Evolutionary conservation across 805 yeast genomes (phyloP), one percentile per base, ranked within the genome.

Genomic region (Sugiyamaella lignohabitans): DNA sequence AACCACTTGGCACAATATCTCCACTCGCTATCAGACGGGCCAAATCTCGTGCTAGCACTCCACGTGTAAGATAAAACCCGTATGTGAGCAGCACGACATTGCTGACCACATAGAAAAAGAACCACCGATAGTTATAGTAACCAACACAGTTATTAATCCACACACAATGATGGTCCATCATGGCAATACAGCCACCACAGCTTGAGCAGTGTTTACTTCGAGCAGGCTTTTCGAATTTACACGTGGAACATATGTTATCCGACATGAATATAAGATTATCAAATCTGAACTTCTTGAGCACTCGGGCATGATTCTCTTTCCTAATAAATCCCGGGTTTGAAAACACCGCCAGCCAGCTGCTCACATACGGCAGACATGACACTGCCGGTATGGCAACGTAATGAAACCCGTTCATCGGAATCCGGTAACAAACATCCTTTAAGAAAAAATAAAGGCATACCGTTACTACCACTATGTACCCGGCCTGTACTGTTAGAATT

Each of bases 81-180:
- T 78, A 76, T 2, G 61, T 50, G 42, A 78, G 58, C 5, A 74
- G 64, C 4, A 67, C 41, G 11, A 65, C 46, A 55, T 85, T 82
- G 38, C 74, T 62, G 0, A 74, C 38, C 40, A 86, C 60, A 53
- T 80, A 85, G 3, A 64, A 53, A 45, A 80, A 54, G 57, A 86
- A 86, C 71, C 76, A 82, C 35, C 71, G 61, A 60, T 74, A 79
- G 59, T 86, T 86, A 40, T 74, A 70, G 52, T 69, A 67, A 3
- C 84, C 84, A 19, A 79, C 68, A 56, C 84, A 79, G 53, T 76
- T 78, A 61, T 79, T 79, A 48, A 79, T 63, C 81, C 82, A 79
- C 14, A 78, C 58, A 57, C 84, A 79, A 61, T 79, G 84, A 57
- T 79, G 84, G 60, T 79, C 84, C 52, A 63, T 69, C 51, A 73